A percentile compares a stretch with the other conserved stretches of the same genome.
phyloP scores from a whole-genome alignment of 495 filamentous ascomycete species.

The Penicillium waksmanii region DNA sequence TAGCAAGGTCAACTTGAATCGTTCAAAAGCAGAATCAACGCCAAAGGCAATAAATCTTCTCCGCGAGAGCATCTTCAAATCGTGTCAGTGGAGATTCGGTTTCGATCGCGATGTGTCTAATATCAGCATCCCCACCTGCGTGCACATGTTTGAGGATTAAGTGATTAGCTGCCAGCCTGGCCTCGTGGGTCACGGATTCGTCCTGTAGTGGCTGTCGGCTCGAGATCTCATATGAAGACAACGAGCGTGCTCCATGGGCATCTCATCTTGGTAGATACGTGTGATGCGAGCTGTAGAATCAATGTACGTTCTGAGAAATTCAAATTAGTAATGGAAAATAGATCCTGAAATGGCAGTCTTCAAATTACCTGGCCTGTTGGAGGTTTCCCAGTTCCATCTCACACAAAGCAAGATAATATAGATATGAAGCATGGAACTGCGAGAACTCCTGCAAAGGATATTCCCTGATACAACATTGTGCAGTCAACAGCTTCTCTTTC shows the following conservation, averaged over 20 bases:
- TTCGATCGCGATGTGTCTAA: not conserved
- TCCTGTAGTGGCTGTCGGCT: not conserved
- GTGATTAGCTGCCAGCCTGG: not conserved
- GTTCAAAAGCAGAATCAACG: not conserved
- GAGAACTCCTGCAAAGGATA: not conserved
- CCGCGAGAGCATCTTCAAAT: not conserved
- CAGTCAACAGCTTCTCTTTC: not conserved
- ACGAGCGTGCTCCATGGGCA: not conserved
- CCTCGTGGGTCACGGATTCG: not conserved
- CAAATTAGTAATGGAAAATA: not conserved
- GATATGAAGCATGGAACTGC: not conserved
- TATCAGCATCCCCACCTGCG: not conserved
- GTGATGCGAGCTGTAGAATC: not conserved
- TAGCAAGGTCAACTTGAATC: too few species aligned
- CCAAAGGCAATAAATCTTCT: not conserved
- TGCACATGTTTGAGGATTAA: not conserved
- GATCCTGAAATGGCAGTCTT: not conserved
- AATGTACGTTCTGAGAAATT: not conserved
- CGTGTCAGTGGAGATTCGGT: not conserved
- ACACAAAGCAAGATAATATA: not conserved
- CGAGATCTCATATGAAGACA: not conserved
- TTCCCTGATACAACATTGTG: not conserved
- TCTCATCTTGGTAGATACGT: not conserved
- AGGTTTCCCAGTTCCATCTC: not conserved
- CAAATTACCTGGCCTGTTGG: not conserved